These are phyloP conservation scores for Barbarea vulgaris DNA, from an alignment of 345 rosid genomes.

Conservation along the genomic window DNA sequence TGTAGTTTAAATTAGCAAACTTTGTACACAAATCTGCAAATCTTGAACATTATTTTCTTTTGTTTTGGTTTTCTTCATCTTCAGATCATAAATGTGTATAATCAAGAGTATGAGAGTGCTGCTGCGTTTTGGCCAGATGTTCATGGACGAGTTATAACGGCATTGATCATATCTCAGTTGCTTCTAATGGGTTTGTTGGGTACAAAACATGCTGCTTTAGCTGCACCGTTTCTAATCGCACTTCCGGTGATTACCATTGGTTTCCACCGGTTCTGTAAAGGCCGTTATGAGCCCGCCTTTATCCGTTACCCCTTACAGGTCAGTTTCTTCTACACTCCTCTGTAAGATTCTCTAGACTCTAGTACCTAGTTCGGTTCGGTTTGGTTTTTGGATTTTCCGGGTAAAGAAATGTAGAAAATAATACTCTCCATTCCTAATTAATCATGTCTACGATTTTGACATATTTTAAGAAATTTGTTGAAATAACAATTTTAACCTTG, in stretches of 20 bases:
- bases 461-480: no score
- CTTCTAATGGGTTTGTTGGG: constrained; percentile 72
- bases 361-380: not conserved
- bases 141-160: constrained; percentile 68
- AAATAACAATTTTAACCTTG: no score
- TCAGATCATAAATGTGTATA: constrained; percentile 89
- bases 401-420: no score
- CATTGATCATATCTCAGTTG: constrained; percentile 77
- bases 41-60: not conserved
- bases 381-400: no score
- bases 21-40: not conserved
- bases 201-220: constrained; percentile 58
- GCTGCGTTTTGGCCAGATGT: constrained; percentile 98
- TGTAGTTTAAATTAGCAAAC: not conserved
- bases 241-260: constrained; percentile 74
- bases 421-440: no score
- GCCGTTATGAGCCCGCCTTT: constrained; percentile 80
- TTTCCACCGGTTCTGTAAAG: constrained; percentile 73
- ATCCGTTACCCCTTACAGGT: constrained; percentile 76
- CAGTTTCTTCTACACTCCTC: constrained; percentile 9
- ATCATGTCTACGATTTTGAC: no score
- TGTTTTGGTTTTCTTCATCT: not conserved
- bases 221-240: constrained; percentile 75
- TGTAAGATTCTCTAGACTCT: not conserved
- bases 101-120: constrained; percentile 86